Conservation (phyloP, 345 rosid genomes). For the Arabis hirsuta region DNA sequence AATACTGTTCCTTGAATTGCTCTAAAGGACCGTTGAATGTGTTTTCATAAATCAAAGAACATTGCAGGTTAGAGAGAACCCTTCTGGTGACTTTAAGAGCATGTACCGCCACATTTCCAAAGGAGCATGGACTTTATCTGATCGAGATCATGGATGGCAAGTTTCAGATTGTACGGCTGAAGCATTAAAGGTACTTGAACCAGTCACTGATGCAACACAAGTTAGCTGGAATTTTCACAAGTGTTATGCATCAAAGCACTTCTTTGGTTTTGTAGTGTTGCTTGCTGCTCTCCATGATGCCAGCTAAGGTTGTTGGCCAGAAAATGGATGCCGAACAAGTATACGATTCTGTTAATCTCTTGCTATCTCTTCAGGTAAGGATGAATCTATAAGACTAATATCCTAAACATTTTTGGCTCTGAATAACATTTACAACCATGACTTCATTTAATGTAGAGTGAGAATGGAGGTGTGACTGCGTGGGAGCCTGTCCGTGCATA, state of each 20-base stretch:
- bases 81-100: conserved; percentile 56
- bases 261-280: conserved; percentile 53
- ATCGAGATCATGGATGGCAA: conserved; percentile 77
- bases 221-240: conserved; percentile 2
- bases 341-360: conserved; percentile 63
- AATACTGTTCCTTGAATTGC: not conserved
- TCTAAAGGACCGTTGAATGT: not conserved
- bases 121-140: conserved; percentile 70
- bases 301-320: conserved; percentile 67
- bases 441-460: conserved; percentile 30
- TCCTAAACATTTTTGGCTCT: not conserved
- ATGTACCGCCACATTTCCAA: conserved; percentile 72
- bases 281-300: conserved; percentile 67
- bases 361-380: conserved; percentile 65
- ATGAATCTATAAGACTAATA: not conserved
- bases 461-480: conserved; percentile 41
- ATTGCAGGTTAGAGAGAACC: conserved; percentile 59
- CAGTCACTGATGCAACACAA: not conserved
- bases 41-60: not conserved
- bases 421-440: not conserved
- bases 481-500: conserved; percentile 44
- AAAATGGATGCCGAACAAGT: conserved; percentile 52
- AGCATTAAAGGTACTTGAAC: conserved; percentile 59
- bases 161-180: conserved; percentile 76
- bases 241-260: conserved; percentile 12